Conservation (phyloP, 2,329 filamentous ascomycete species). For the Trichoderma harzianum region DNA sequence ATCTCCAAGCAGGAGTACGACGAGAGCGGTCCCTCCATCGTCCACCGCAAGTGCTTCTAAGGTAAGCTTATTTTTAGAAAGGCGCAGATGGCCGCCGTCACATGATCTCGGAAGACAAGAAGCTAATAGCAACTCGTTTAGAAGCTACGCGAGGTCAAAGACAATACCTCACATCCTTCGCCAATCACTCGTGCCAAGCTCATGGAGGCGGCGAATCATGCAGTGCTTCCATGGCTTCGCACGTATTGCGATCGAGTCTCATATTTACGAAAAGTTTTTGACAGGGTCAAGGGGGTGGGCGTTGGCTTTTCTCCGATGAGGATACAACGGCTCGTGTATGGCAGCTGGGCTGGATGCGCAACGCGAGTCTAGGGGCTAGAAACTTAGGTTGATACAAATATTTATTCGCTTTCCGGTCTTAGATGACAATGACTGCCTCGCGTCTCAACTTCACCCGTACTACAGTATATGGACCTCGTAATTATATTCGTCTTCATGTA, state of each 20-base stretch:
- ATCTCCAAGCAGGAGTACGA: slow-evolving; percentile 99
- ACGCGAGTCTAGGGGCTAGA: slow-evolving; percentile 48
- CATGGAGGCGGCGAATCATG: slow-evolving; percentile 44
- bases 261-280: slow-evolving; percentile 57
- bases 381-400: slow-evolving; percentile 57
- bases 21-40: slow-evolving; percentile 98
- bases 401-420: slow-evolving; percentile 43
- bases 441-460: background rate
- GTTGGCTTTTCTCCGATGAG: slow-evolving; percentile 46
- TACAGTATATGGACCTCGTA: background rate
- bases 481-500: background rate
- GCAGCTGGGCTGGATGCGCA: slow-evolving; percentile 45
- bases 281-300: slow-evolving; percentile 52
- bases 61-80: slow-evolving; percentile 43
- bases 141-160: slow-evolving; percentile 32
- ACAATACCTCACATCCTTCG: slow-evolving; percentile 31
- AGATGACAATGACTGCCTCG: slow-evolving; percentile 18
- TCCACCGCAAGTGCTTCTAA: slow-evolving; percentile 99
- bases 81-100: background rate
- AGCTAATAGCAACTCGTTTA: slow-evolving; percentile 29
- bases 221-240: slow-evolving; percentile 44
- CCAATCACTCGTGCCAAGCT: slow-evolving; percentile 39
- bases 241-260: slow-evolving; percentile 50
- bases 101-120: background rate
- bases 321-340: slow-evolving; percentile 48